These are phyloP conservation scores for Phoenix dactylifera DNA, from an alignment of 176 grass and related monocot genomes.

Conservation along the genomic window DNA sequence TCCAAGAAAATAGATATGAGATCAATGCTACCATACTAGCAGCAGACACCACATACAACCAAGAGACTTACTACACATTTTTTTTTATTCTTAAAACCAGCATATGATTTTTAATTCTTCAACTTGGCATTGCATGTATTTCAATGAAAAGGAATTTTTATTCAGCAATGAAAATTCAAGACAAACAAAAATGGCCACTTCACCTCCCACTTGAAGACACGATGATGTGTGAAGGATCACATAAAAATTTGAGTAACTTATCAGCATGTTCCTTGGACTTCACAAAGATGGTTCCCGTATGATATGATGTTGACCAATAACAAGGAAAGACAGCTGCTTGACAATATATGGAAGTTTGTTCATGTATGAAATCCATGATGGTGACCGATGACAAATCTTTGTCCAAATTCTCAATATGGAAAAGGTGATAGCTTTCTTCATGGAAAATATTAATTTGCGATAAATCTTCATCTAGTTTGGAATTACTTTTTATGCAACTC, in stretches of 20 bases:
- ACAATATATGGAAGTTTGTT: not conserved
- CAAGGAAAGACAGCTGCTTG: not conserved
- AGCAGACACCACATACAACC: no score
- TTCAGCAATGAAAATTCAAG: no score
- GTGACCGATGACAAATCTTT: not conserved
- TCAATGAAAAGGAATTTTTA: no score
- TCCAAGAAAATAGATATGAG: no score
- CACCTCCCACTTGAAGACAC: conserved; percentile 1
- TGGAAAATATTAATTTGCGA: no score
- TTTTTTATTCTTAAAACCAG: no score
- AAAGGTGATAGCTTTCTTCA: not conserved
- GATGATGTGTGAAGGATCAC: not conserved
- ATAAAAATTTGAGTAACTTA: not conserved
- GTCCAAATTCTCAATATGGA: conserved; percentile 4
- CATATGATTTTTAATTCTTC: no score
- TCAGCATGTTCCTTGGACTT: not conserved
- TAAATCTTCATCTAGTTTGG: not conserved
- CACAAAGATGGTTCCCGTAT: not conserved
- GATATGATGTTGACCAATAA: not conserved
- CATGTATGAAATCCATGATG: not conserved
- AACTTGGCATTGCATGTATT: no score
- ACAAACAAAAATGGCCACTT: not conserved
- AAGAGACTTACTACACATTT: no score
- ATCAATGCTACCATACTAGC: no score
- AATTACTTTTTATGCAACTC: not conserved